Conservation (phyloP, 2,329 filamentous ascomycete genomes). For the Pyrenophora seminiperda region DNA sequence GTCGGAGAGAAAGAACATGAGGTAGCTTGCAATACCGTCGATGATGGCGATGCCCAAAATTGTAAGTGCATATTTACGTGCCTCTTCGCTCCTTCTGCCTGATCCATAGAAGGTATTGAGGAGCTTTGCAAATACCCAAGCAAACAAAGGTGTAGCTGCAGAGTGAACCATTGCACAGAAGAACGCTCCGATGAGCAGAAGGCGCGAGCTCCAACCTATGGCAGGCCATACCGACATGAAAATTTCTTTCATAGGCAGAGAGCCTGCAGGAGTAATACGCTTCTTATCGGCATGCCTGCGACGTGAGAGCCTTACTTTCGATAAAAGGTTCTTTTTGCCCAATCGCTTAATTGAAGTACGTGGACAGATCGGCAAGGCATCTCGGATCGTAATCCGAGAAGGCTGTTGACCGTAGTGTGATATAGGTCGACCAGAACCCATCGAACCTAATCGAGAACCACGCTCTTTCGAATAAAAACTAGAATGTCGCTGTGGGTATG, state of each 20-base stretch:
- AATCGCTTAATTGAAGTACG: neutral
- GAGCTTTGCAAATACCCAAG: constrained; percentile 74
- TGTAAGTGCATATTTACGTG: constrained; percentile 69
- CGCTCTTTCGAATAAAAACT: constrained; percentile 6
- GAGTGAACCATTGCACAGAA: constrained; percentile 68
- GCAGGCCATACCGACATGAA: constrained; percentile 73
- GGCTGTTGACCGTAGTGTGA: constrained; percentile 9
- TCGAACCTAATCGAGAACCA: constrained; percentile 12
- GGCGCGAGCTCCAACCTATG: constrained; percentile 58
- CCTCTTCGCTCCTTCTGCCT: constrained; percentile 54
- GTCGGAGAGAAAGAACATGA: constrained; percentile 74
- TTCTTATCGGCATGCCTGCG: neutral
- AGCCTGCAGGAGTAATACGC: neutral
- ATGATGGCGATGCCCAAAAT: constrained; percentile 70
- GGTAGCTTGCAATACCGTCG: constrained; percentile 69
- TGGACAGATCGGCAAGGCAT: neutral
- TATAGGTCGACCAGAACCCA: constrained; percentile 7
- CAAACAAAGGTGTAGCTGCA: constrained; percentile 73
- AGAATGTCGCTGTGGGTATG: constrained; percentile 7
- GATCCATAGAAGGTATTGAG: constrained; percentile 70
- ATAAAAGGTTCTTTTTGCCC: constrained; percentile 1
- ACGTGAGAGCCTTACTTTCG: neutral
- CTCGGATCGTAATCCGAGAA: constrained; percentile 5
- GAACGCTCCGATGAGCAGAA: constrained; percentile 65
- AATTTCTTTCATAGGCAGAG: constrained; percentile 57